phyloP scores from a whole-genome alignment of 208 protist genomes.

The Leishmania lainsoni region DNA sequence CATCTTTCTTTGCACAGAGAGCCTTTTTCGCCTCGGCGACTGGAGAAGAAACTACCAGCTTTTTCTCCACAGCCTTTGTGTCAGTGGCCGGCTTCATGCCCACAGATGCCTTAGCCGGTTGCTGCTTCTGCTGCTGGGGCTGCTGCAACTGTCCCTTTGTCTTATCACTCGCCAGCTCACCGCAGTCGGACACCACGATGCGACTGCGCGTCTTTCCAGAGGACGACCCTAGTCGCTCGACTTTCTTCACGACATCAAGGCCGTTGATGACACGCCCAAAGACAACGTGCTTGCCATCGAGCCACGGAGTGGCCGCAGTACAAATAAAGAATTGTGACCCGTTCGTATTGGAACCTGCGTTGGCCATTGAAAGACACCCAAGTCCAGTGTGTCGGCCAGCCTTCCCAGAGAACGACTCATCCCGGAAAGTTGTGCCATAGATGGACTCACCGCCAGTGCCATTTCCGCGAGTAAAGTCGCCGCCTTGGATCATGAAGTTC shows the following conservation, averaged over 20 bases:
- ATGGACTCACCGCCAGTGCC: slow-evolving; percentile 98
- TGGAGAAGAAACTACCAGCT: background rate
- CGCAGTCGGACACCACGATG: slow-evolving; percentile 78
- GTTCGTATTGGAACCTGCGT: slow-evolving; percentile 98
- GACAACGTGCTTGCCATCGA: slow-evolving; percentile 97
- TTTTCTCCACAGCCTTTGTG: slow-evolving; percentile 10
- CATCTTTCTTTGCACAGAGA: slow-evolving; percentile 5
- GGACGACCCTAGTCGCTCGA: slow-evolving; percentile 77
- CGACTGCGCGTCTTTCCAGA: slow-evolving; percentile 72
- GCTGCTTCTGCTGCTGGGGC: background rate
- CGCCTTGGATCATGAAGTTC: slow-evolving; percentile 97
- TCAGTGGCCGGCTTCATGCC: background rate
- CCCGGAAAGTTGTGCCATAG: slow-evolving; percentile 97
- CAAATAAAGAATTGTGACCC: slow-evolving; percentile 96
- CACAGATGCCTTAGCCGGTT: slow-evolving; percentile 5
- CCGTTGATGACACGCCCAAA: slow-evolving; percentile 94
- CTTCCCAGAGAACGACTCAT: slow-evolving; percentile 97
- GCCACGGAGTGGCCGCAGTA: slow-evolving; percentile 80
- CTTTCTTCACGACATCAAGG: slow-evolving; percentile 77
- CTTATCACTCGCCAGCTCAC: slow-evolving; percentile 51
- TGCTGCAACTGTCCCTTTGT: slow-evolving; percentile 12
- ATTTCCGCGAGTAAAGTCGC: slow-evolving; percentile 97
- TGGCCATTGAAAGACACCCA: slow-evolving; percentile 98
- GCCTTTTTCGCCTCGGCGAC: slow-evolving; percentile 3
- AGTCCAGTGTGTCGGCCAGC: slow-evolving; percentile 88